These are phyloP conservation scores for Hygrophoropsis aurantiaca DNA, from an alignment of 768 basidiomycete species.

Conservation along the genomic window DNA sequence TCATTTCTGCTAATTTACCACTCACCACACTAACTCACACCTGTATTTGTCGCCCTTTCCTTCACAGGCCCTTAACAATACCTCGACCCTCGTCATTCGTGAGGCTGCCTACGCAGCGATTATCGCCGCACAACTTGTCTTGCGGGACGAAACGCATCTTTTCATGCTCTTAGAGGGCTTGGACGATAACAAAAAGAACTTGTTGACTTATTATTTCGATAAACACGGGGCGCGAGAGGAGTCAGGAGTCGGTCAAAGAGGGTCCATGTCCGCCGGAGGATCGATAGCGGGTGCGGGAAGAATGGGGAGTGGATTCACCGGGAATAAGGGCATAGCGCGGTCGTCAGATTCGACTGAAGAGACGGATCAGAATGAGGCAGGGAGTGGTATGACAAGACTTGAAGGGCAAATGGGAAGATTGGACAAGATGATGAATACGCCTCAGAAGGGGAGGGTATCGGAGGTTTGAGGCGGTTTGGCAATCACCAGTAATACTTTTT, in stretches of 20 bases:
- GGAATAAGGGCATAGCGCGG: no score
- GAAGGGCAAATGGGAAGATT: slow-evolving; percentile 80
- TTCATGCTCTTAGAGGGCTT: slow-evolving; percentile 80
- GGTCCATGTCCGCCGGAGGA: no score
- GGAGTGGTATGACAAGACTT: slow-evolving; percentile 69
- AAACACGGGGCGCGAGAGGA: slow-evolving; percentile 74
- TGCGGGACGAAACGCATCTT: slow-evolving; percentile 80
- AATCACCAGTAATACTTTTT: no score
- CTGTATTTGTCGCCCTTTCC: neutral
- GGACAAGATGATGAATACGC: slow-evolving; percentile 77
- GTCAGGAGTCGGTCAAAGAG: neutral
- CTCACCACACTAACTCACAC: no score
- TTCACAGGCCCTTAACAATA: slow-evolving; percentile 66
- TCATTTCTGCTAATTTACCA: no score
- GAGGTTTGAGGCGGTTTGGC: no score
- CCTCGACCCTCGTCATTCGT: slow-evolving; percentile 71
- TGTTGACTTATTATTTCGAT: slow-evolving; percentile 86
- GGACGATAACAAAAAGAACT: slow-evolving; percentile 88
- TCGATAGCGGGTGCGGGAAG: no score
- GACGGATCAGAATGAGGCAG: slow-evolving; percentile 34
- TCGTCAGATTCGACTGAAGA: slow-evolving; percentile 25
- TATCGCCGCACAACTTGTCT: slow-evolving; percentile 79
- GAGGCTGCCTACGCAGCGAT: slow-evolving; percentile 82
- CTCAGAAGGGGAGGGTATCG: slow-evolving; percentile 41
- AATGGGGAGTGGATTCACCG: no score